These are phyloP conservation scores for Linnemannia elongata DNA, from an alignment of 192 early-diverging fungal genomes.

Conservation along the genomic window DNA sequence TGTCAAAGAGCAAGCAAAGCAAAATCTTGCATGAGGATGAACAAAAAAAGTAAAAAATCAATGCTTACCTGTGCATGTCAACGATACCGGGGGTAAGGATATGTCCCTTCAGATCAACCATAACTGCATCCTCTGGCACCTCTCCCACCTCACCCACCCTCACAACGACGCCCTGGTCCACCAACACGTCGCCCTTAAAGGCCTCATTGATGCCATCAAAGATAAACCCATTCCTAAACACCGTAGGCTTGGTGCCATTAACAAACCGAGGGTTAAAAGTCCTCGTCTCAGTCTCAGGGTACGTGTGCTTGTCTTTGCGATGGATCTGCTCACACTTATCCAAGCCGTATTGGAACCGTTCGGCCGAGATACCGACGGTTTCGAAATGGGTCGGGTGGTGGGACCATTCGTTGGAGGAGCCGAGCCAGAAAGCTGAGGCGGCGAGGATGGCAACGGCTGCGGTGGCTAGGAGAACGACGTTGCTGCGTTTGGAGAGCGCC, in stretches of 20 bases:
- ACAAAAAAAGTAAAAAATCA: background rate
- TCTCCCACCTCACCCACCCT: constrained; percentile 48
- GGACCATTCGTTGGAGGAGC: constrained; percentile 16
- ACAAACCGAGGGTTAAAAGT: constrained; percentile 58
- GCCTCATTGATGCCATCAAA: constrained; percentile 59
- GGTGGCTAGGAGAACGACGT: constrained; percentile 23
- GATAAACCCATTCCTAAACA: constrained; percentile 70
- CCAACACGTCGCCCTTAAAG: constrained; percentile 60
- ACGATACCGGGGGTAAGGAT: constrained; percentile 82
- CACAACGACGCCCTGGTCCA: constrained; percentile 68
- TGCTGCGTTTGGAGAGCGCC: background rate
- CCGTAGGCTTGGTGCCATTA: constrained; percentile 31
- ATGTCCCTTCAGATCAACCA: constrained; percentile 71
- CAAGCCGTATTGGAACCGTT: constrained; percentile 29
- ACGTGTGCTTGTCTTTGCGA: constrained; percentile 13
- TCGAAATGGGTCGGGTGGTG: constrained; percentile 9
- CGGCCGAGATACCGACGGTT: constrained; percentile 29
- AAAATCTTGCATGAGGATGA: background rate
- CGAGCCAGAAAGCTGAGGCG: constrained; percentile 17
- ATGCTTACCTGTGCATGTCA: constrained; percentile 71
- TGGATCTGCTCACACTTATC: constrained; percentile 33
- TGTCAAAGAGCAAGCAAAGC: background rate
- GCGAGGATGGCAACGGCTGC: constrained; percentile 30
- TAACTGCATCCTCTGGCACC: constrained; percentile 33
- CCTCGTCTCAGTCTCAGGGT: background rate